phyloP scores from a whole-genome alignment of 2,329 filamentous ascomycete genomes.

The Neonectria sp. region DNA sequence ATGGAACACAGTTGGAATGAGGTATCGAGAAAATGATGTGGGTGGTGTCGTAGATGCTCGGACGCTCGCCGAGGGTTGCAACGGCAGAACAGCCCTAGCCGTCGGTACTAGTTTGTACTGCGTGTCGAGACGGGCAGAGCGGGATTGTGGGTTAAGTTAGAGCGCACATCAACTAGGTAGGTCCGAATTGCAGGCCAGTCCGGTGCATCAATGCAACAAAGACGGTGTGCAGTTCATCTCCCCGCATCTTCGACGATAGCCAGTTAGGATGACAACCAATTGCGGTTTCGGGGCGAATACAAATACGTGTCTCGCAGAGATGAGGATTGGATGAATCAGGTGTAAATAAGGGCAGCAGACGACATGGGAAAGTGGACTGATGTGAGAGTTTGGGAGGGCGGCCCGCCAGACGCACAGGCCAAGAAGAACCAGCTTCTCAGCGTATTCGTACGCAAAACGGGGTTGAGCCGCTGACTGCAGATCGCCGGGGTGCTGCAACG shows the following conservation, averaged over 20 bases:
- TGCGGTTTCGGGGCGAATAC: background rate
- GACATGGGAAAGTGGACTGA: conserved; percentile 24
- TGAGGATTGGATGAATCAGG: conserved; percentile 5
- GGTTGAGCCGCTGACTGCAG: background rate
- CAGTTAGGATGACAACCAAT: background rate
- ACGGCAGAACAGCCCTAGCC: background rate
- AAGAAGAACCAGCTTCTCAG: conserved; percentile 10
- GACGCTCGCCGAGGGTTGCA: conserved; percentile 20
- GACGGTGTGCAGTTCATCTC: conserved; percentile 15
- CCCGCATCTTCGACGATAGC: conserved; percentile 12
- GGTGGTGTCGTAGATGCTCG: conserved; percentile 19
- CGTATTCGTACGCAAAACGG: conserved; percentile 8
- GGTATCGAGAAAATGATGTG: conserved; percentile 4
- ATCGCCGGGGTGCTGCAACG: background rate
- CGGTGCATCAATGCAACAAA: conserved; percentile 9
- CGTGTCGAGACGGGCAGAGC: background rate
- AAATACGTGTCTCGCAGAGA: conserved; percentile 8
- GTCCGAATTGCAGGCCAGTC: background rate
- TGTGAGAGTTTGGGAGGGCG: conserved; percentile 22
- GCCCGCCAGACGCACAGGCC: conserved; percentile 20
- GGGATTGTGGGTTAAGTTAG: conserved; percentile 8
- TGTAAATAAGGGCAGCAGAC: conserved; percentile 5
- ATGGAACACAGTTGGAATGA: background rate
- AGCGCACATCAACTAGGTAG: conserved; percentile 4
- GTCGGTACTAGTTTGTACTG: background rate